Evolutionary conservation across 2,329 filamentous ascomycete genomes (phyloP), one percentile per base, ranked within the genome.

Genomic region (Calonectria montana): DNA sequence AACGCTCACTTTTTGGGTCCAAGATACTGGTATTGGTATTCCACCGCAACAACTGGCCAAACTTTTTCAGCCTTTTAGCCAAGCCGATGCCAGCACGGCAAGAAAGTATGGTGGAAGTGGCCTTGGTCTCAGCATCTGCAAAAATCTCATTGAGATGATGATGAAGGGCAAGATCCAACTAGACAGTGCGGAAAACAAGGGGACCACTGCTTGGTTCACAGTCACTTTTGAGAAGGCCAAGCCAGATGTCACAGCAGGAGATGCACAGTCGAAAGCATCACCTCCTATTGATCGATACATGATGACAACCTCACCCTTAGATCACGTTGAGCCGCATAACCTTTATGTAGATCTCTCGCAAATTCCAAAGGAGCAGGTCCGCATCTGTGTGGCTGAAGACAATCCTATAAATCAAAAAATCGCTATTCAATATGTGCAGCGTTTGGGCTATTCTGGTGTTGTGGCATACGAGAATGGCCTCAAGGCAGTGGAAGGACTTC

Each of bases 371-470:
- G 91, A 95, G 53, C 88, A 97, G 68, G 87, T 98, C 35, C 92
- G 94, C 37, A 92, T 98, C 35, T 98, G 95, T 82, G 96, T 98
- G 70, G 96, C 96, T 0, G 96, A 98, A 80, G 96, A 98, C 84
- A 98, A 98, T 76, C 91, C 93, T 3, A 97, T 98, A 85, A 98
- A 98, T 78, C 94, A 97, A 80, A 95, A 94, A 82, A 98, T 98
- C 76, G 96, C 96, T 1, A 94, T 98, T 62, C 94, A 95, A 76
- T 98, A 97, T 77, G 94, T 97, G 68, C 91, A 93, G 76, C 94
- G 94, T 69, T 89, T 98, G 12, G 95, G 96, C 2, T 96, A 98
- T 82, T 90, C 91, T 69, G 86, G 87, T 43, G 95, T 97, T 64
- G 93, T 96, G 81, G 95, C 96, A 0, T 98, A 95, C 80, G 94